Percentiles rank a stretch among this genome's conserved stretches.
These are phyloP conservation scores for Colletotrichum sp. DNA, from an alignment of 2,329 filamentous ascomycete species.

Conservation along the genomic window DNA sequence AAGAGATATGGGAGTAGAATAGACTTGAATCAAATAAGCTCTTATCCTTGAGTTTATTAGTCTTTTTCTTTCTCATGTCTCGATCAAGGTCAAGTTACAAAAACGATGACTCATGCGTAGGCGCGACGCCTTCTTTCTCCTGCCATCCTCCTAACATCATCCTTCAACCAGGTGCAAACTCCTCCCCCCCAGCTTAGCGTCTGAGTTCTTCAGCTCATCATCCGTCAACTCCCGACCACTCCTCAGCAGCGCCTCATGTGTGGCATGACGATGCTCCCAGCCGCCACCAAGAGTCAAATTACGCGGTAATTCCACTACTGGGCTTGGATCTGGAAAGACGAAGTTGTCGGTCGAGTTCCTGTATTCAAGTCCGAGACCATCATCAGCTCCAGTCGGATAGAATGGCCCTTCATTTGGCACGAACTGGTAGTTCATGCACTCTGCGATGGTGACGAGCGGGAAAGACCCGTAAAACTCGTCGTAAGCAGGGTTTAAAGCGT, in stretches of 20 bases:
- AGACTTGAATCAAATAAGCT: neutral
- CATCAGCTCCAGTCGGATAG: neutral
- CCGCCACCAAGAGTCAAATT: neutral
- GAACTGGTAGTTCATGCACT: neutral
- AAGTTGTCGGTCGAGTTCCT: neutral
- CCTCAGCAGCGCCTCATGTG: neutral
- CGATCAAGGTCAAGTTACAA: neutral
- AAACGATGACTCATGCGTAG: accelerated
- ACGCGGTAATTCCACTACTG: neutral
- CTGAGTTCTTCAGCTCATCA: neutral
- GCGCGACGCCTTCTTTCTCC: neutral
- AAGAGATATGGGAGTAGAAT: neutral
- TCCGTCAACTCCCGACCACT: neutral
- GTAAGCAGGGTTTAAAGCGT: neutral
- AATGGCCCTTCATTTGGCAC: neutral
- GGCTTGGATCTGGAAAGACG: neutral
- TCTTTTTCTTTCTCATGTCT: neutral
- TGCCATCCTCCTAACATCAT: neutral
- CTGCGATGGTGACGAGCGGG: neutral
- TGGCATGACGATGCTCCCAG: neutral
- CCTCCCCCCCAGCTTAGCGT: neutral
- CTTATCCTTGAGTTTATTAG: neutral
- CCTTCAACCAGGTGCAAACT: neutral
- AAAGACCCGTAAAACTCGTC: neutral
- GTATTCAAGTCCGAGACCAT: neutral